Percentiles rank a stretch among this genome's conserved stretches.
Evolutionary conservation across 2,329 filamentous ascomycete species (phyloP).

Genomic region (Pseudopithomyces chartarum): DNA sequence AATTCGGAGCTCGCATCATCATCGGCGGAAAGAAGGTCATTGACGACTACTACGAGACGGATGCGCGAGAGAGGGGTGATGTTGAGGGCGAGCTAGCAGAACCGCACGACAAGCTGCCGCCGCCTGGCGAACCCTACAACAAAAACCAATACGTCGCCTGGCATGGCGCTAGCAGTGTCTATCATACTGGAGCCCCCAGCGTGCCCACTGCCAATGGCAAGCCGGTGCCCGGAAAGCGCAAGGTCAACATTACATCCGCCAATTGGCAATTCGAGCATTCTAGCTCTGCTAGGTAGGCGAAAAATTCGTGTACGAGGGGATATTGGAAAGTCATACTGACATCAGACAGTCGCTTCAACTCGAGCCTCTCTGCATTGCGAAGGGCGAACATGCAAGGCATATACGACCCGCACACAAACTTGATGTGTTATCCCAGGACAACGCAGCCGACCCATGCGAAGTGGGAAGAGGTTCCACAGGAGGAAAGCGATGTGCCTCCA

Average conservation of each 20-base stretch:
- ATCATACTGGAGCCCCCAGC: slow-evolving; percentile 80
- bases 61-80: slow-evolving; percentile 74
- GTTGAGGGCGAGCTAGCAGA: slow-evolving; percentile 91
- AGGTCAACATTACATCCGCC: slow-evolving; percentile 84
- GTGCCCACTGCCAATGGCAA: slow-evolving; percentile 79
- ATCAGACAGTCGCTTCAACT: slow-evolving; percentile 76
- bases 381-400: slow-evolving; percentile 73
- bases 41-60: slow-evolving; percentile 87
- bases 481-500: slow-evolving; percentile 53
- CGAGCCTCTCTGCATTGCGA: slow-evolving; percentile 70
- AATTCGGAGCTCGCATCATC: slow-evolving; percentile 93
- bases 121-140: slow-evolving; percentile 87
- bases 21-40: slow-evolving; percentile 84
- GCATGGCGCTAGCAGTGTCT: slow-evolving; percentile 95
- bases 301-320: neutral
- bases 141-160: slow-evolving; percentile 98
- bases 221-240: slow-evolving; percentile 74
- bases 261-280: slow-evolving; percentile 99
- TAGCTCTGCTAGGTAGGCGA: slow-evolving; percentile 77
- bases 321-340: slow-evolving; percentile 20
- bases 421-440: slow-evolving; percentile 81
- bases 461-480: slow-evolving; percentile 72
- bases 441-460: slow-evolving; percentile 90
- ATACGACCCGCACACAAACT: slow-evolving; percentile 94
- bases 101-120: slow-evolving; percentile 79